Conservation (phyloP, 2,329 filamentous ascomycete species). For the Clarireedia sp. region DNA sequence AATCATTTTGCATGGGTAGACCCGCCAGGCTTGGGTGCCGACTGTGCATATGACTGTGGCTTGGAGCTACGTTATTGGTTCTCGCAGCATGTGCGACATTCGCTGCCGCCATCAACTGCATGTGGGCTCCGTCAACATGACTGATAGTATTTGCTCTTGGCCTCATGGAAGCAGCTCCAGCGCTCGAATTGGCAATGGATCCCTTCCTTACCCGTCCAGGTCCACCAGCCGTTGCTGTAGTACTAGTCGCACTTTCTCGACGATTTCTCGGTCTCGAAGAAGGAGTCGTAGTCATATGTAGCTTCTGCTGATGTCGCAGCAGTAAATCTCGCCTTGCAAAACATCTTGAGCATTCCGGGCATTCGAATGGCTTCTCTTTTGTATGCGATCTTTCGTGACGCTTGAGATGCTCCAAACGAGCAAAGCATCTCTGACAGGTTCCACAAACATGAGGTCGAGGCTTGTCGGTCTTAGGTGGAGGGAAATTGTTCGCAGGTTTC, state of each 20-base stretch:
- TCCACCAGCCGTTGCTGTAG: constrained; percentile 50
- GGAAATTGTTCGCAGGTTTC: constrained; percentile 37
- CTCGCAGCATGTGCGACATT: constrained; percentile 39
- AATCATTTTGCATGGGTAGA: constrained; percentile 51
- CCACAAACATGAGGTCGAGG: constrained; percentile 88
- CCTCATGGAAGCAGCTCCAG: constrained; percentile 56
- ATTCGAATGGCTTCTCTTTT: constrained; percentile 96
- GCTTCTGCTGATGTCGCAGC: constrained; percentile 93
- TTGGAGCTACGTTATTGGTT: constrained; percentile 13
- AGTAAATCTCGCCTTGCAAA: constrained; percentile 90
- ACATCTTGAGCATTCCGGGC: constrained; percentile 86
- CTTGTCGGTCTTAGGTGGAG: constrained; percentile 93
- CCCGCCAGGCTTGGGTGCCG: constrained; percentile 70
- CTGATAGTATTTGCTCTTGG: constrained; percentile 94
- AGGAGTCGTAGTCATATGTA: constrained; percentile 86
- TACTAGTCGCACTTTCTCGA: constrained; percentile 76
- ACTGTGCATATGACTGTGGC: constrained; percentile 44
- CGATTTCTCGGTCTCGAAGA: constrained; percentile 80
- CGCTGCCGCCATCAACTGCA: constrained; percentile 62
- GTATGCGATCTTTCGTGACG: constrained; percentile 96
- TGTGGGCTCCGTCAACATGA: constrained; percentile 71
- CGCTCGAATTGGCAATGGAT: constrained; percentile 66
- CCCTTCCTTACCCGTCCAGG: constrained; percentile 82
- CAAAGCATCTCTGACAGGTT: constrained; percentile 88
- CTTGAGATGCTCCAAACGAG: constrained; percentile 91